Evolutionary conservation across 2,329 filamentous ascomycete species (phyloP).

Genomic region (Polytolypa hystricis): DNA sequence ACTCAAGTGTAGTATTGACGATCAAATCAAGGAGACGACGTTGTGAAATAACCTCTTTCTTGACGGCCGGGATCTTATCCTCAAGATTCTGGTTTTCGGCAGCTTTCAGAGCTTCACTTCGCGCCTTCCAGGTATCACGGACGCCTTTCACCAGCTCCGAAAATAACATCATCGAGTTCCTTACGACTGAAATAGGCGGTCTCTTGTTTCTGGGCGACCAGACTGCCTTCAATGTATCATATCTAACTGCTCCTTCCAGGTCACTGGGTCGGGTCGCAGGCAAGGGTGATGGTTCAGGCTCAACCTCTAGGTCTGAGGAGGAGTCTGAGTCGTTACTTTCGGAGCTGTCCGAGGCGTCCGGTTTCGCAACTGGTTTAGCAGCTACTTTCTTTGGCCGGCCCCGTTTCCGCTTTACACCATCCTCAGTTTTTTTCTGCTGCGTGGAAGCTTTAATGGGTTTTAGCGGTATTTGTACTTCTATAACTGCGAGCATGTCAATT

Average conservation of each 20-base stretch:
- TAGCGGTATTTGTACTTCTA: neutral
- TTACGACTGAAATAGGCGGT: slow-evolving; percentile 41
- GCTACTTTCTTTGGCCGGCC: slow-evolving; percentile 14
- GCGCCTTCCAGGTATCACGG: slow-evolving; percentile 51
- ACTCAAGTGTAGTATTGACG: slow-evolving; percentile 31
- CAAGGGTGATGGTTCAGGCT: slow-evolving; percentile 44
- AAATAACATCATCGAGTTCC: slow-evolving; percentile 43
- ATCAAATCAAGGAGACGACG: slow-evolving; percentile 46
- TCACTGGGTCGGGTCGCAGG: slow-evolving; percentile 42
- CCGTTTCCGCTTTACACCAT: slow-evolving; percentile 4
- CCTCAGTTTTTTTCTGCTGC: slow-evolving; percentile 8
- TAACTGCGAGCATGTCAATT: too few relatives aligned
- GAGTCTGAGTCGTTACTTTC: slow-evolving; percentile 40
- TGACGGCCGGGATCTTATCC: slow-evolving; percentile 43
- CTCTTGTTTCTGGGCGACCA: slow-evolving; percentile 47
- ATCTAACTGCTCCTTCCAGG: slow-evolving; percentile 42
- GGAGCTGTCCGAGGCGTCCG: slow-evolving; percentile 36
- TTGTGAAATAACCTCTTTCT: slow-evolving; percentile 46
- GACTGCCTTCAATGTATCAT: slow-evolving; percentile 50
- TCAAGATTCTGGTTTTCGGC: slow-evolving; percentile 48
- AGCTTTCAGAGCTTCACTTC: slow-evolving; percentile 44
- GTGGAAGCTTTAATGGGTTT: slow-evolving; percentile 11
- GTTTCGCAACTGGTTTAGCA: slow-evolving; percentile 17
- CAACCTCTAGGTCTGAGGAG: slow-evolving; percentile 42
- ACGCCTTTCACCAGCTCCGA: slow-evolving; percentile 50